Conservation (phyloP, 345 rosid species). For the Citrus sp. region DNA sequence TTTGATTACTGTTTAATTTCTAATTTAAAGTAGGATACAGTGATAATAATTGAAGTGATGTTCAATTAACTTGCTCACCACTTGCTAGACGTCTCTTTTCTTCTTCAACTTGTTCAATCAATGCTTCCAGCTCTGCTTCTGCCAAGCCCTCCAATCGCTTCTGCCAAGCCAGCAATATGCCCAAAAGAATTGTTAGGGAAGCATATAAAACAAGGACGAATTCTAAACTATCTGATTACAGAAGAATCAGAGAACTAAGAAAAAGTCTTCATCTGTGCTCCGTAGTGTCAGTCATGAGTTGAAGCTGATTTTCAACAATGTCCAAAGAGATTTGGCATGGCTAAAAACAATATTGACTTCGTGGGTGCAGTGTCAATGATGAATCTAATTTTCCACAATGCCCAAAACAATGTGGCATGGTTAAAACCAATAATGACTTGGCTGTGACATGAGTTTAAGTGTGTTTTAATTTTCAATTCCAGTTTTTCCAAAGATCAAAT, state of each 20-base stretch:
- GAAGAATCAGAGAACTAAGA: not conserved
- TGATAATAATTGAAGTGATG: not conserved
- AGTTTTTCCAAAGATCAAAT: not conserved
- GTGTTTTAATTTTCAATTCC: not conserved
- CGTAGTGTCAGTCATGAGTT: not conserved
- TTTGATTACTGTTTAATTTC: not conserved
- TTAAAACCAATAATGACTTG: too few relatives aligned
- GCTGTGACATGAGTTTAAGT: not conserved
- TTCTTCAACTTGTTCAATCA: slow-evolving; percentile 95
- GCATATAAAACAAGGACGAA: not conserved
- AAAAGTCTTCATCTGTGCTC: not conserved
- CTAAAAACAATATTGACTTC: too few relatives aligned
- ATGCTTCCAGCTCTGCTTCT: slow-evolving; percentile 78
- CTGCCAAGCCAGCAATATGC: slow-evolving; percentile 30
- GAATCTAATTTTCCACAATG: not conserved
- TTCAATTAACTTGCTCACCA: slow-evolving; percentile 49
- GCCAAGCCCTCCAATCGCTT: slow-evolving; percentile 85
- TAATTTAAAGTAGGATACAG: not conserved
- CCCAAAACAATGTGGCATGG: not conserved
- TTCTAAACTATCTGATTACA: not conserved
- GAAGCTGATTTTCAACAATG: too few relatives aligned
- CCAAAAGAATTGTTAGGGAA: not conserved
- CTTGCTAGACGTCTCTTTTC: slow-evolving; percentile 58
- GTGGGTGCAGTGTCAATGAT: not conserved
- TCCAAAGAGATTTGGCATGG: not conserved